Evolutionary conservation across 2,329 filamentous ascomycete genomes (phyloP), one percentile per base, ranked within the genome.

Genomic region (Bipolaris zeicola): DNA sequence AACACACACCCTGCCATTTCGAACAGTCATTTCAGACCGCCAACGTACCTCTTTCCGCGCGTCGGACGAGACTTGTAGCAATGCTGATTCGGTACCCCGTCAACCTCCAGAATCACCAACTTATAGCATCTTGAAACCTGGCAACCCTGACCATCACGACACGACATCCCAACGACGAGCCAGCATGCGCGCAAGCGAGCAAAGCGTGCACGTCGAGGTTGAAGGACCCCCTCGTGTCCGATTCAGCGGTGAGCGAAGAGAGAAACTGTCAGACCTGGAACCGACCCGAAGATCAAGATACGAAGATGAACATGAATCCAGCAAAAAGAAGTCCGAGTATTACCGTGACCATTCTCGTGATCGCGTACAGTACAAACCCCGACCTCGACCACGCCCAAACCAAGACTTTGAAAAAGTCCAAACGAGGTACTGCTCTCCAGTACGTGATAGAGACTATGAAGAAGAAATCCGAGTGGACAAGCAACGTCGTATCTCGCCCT

Each of bases 181-280:
- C 16, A 56, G 39, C 13, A 55, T 67, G 55, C 61, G 62, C 20
- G 59, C 63, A 5, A 74, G 66, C 34, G 59, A 64, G 4, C 67
- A 71, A 20, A 72, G 69, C 50, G 70, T 62, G 20, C 52, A 56
- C 14, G 71, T 71, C n/a, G 70, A 74, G 57, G 52, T 72, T 2
- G 72, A 66, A 20, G 66, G 65, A 26, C 26, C 26, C 1, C 64
- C 66, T 16, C 63, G 64, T 39, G 73, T 76, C 14, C 71, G 69
- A 16, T 76, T 75, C 42, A 61, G 52, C 26, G 26, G 61, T n/a
- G 58, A 66, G 18, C 39, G 52, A 34, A 47, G 39, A 37, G 47
- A 55, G 22, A 52, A 53, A 1, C 44, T 39, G 37, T 42, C 20
- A 18, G 41, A n/a, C 3, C 16, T 42, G 5, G 57, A 62, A 8